Evolutionary conservation across 106 monocot species (phyloP).

Genomic region (Allium fistulosum): DNA sequence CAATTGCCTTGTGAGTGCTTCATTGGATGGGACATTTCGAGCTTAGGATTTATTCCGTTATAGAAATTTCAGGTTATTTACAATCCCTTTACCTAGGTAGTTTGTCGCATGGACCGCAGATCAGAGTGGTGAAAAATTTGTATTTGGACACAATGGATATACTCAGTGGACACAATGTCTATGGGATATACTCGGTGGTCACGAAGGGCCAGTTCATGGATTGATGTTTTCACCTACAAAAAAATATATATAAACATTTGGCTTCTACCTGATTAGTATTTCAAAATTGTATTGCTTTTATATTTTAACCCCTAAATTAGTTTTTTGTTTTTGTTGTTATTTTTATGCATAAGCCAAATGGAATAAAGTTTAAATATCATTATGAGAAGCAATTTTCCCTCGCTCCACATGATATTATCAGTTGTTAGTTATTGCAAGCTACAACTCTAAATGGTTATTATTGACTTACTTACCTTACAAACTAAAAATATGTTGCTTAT

Average conservation of each 20-base stretch:
- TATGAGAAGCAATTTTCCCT: no score
- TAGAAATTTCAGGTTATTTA: slow-evolving; percentile 90
- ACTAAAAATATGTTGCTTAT: no score
- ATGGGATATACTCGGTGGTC: slow-evolving; percentile 88
- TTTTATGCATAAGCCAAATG: no score
- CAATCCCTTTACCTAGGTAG: slow-evolving; percentile 82
- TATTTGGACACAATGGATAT: slow-evolving; percentile 40
- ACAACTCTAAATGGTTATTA: no score
- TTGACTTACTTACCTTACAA: no score
- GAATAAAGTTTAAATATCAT: no score
- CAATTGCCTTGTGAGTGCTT: slow-evolving; percentile 85
- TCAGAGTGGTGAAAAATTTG: slow-evolving; percentile 56
- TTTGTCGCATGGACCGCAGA: slow-evolving; percentile 91
- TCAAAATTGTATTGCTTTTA: no score
- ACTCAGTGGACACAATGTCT: slow-evolving; percentile 91
- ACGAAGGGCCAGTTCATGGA: slow-evolving; percentile 93
- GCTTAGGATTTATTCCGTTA: slow-evolving; percentile 98
- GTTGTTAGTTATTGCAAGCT: no score
- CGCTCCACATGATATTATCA: no score
- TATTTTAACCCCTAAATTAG: no score
- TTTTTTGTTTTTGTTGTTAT: no score
- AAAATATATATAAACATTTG: neutral
- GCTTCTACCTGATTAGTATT: no score
- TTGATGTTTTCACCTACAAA: slow-evolving; percentile 90
- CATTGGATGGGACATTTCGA: slow-evolving; percentile 93